Evolutionary conservation across 768 basidiomycete species (phyloP).

Genomic region (Russula ochroleuca): DNA sequence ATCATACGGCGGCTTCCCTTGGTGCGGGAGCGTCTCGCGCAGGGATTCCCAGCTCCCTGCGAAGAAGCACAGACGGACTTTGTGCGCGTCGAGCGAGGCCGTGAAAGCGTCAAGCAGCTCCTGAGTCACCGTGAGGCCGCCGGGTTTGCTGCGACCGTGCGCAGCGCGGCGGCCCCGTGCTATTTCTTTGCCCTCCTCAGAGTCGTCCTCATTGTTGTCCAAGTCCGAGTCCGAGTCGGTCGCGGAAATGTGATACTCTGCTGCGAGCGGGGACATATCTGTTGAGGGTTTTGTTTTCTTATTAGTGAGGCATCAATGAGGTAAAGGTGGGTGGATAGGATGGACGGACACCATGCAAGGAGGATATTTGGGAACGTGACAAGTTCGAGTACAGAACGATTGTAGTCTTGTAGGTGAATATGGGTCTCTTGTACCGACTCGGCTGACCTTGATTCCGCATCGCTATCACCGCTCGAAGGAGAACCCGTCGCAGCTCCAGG

Average conservation of each 20-base stretch:
- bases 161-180: not conserved
- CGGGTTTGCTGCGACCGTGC: slow-evolving; percentile 34
- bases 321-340: not conserved
- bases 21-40: not conserved
- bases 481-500: not conserved
- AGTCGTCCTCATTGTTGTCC: slow-evolving; percentile 26
- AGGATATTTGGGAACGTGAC: slow-evolving; percentile 77
- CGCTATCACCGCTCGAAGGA: not conserved
- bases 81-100: slow-evolving; percentile 47
- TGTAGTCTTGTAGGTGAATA: slow-evolving; percentile 90
- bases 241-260: slow-evolving; percentile 40
- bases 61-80: slow-evolving; percentile 68
- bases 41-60: slow-evolving; percentile 76
- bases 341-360: slow-evolving; percentile 71
- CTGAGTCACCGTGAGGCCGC: slow-evolving; percentile 63
- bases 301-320: not conserved
- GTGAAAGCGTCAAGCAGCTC: slow-evolving; percentile 63
- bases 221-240: slow-evolving; percentile 32
- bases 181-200: not conserved
- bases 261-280: slow-evolving; percentile 63
- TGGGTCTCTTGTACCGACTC: slow-evolving; percentile 37
- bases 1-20: slow-evolving; percentile 46
- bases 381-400: slow-evolving; percentile 70
- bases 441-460: slow-evolving; percentile 10
- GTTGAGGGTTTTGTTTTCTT: not conserved